phyloP scores from a whole-genome alignment of 257 asterid species.

The Solanum verrucosum region DNA sequence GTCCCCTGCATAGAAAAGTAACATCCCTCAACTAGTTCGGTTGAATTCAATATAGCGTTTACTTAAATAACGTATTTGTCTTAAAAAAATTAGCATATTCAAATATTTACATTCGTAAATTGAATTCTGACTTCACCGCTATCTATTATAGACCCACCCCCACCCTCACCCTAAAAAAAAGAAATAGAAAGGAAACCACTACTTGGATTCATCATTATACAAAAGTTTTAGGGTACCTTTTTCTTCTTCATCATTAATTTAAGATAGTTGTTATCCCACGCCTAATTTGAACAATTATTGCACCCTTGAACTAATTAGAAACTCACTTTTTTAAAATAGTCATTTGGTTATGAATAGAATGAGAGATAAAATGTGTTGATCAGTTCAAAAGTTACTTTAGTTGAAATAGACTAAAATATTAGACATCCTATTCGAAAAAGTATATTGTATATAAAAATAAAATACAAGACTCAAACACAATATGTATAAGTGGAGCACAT shows the following conservation, averaged over 20 bases:
- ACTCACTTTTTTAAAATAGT: not conserved
- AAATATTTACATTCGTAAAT: not conserved
- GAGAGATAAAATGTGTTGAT: not conserved
- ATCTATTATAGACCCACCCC: not conserved
- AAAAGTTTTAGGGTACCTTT: slow-evolving; percentile 25
- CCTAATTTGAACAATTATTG: slow-evolving; percentile 54
- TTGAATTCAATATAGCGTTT: not conserved
- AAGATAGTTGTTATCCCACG: slow-evolving; percentile 45
- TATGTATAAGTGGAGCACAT: not conserved
- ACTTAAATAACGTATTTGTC: not conserved
- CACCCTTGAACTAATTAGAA: slow-evolving; percentile 12
- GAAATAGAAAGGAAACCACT: not conserved
- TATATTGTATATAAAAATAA: not conserved
- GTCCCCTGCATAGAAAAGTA: slow-evolving; percentile 38
- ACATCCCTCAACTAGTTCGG: not conserved
- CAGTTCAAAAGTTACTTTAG: too few relatives aligned
- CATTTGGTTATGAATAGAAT: not conserved
- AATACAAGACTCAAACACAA: not conserved
- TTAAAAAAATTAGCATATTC: not conserved
- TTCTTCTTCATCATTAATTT: slow-evolving; percentile 39
- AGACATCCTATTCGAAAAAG: too few relatives aligned
- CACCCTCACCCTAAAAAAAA: not conserved
- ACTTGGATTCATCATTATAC: slow-evolving; percentile 11
- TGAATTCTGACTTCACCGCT: not conserved
- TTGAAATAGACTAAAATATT: not conserved